Conservation (phyloP, 2,329 filamentous ascomycete genomes). For the Aspergillus pseudoviridinutans region DNA sequence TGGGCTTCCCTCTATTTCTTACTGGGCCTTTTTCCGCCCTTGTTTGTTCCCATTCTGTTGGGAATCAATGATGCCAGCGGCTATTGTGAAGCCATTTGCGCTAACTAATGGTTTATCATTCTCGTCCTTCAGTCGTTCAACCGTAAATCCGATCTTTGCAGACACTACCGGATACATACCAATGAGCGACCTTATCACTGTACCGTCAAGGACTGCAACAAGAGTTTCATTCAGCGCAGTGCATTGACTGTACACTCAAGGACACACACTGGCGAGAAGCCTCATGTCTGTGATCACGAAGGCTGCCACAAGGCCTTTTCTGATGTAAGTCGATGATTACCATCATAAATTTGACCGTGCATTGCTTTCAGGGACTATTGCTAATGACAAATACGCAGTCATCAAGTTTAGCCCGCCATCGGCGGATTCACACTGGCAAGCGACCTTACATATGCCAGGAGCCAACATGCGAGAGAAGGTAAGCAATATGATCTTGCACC, state of each 20-base stretch:
- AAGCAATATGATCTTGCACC: slow-evolving; percentile 4
- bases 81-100: neutral
- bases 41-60: neutral
- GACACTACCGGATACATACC: slow-evolving; percentile 47
- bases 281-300: slow-evolving; percentile 41
- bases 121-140: slow-evolving; percentile 40
- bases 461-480: slow-evolving; percentile 38
- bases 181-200: slow-evolving; percentile 48
- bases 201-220: slow-evolving; percentile 42
- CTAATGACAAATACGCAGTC: slow-evolving; percentile 24
- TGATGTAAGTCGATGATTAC: slow-evolving; percentile 31
- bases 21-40: neutral
- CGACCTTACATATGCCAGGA: slow-evolving; percentile 40
- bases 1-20: slow-evolving; percentile 17
- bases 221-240: slow-evolving; percentile 48
- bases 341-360: neutral
- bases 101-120: neutral
- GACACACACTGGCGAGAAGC: slow-evolving; percentile 44
- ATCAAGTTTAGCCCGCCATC: slow-evolving; percentile 39
- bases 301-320: slow-evolving; percentile 43
- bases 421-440: slow-evolving; percentile 39
- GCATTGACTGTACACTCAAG: slow-evolving; percentile 45
- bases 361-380: neutral
- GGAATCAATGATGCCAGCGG: neutral
- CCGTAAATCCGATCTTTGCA: slow-evolving; percentile 46